phyloP scores from a whole-genome alignment of 257 asterid genomes.

The Hygrophila difformis region DNA sequence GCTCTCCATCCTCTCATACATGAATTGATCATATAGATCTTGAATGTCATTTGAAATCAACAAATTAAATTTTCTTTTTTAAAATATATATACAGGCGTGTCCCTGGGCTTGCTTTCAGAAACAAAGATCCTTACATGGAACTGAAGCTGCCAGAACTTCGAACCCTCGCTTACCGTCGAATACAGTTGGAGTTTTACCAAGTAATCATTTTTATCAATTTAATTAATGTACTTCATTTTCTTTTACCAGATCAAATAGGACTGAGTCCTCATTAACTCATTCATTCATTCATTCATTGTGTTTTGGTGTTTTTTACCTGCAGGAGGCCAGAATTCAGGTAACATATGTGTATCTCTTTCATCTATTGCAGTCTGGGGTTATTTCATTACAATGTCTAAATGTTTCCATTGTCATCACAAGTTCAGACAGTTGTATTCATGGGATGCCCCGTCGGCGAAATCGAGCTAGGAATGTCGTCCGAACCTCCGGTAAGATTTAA shows the following conservation, averaged over 20 bases:
- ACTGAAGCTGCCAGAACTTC: conserved; percentile 38
- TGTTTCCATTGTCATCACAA: not conserved
- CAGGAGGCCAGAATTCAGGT: conserved; percentile 94
- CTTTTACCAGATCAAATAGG: not conserved
- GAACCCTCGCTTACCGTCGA: conserved; percentile 28
- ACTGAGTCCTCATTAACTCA: not conserved
- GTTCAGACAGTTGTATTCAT: conserved; percentile 48
- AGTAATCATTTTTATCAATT: conserved; percentile 16
- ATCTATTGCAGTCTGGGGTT: not conserved
- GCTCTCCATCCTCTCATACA: too few species aligned
- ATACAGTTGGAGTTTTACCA: conserved; percentile 57
- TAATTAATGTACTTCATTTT: not conserved
- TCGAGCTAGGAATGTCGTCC: conserved; percentile 59
- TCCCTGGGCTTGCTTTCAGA: conserved; percentile 67
- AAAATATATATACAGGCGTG: conserved; percentile 26
- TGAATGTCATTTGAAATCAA: not conserved
- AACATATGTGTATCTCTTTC: conserved; percentile 5
- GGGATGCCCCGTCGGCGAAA: conserved; percentile 73
- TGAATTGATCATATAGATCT: not conserved
- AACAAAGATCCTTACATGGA: conserved; percentile 47
- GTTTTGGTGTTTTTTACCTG: not conserved
- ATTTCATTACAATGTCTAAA: not conserved
- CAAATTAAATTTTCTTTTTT: not conserved
- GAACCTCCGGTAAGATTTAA: conserved; percentile 33
- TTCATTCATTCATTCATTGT: too few species aligned